These are phyloP conservation scores for Paecilomyces niveus DNA, from an alignment of 2,329 filamentous ascomycete species.

Conservation along the genomic window DNA sequence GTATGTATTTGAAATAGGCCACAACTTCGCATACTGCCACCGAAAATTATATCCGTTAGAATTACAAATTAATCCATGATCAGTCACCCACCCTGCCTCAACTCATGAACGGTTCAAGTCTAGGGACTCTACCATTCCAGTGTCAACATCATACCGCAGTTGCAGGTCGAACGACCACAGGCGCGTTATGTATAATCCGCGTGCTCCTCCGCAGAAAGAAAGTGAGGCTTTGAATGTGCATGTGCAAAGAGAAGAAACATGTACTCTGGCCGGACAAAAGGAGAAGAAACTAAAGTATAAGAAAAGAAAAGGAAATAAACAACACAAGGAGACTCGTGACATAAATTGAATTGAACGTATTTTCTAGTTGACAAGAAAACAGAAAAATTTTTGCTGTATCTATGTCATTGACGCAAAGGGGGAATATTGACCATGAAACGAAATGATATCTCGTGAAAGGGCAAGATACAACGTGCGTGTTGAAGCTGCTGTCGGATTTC, in stretches of 20 bases:
- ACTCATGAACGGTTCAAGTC: not conserved
- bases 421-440: not conserved
- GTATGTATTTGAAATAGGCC: not conserved
- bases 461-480: not conserved
- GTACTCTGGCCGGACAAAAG: not conserved
- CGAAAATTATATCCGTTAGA: not conserved
- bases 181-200: not conserved
- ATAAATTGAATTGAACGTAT: conserved; percentile 3
- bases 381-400: conserved; percentile 1
- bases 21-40: not conserved
- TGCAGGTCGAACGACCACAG: not conserved
- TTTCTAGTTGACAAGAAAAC: conserved; percentile 1
- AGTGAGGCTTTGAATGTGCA: not conserved
- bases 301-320: conserved; percentile 2
- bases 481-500: not conserved
- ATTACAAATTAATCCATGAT: not conserved
- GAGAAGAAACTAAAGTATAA: not conserved
- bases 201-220: not conserved
- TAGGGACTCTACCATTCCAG: not conserved
- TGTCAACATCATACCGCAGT: not conserved
- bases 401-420: not conserved
- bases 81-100: not conserved
- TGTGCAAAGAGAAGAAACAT: conserved; percentile 1
- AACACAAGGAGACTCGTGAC: conserved; percentile 4
- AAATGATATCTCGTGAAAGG: not conserved